phyloP scores from a whole-genome alignment of 306 rosid species.

The Vigna angularis region DNA sequence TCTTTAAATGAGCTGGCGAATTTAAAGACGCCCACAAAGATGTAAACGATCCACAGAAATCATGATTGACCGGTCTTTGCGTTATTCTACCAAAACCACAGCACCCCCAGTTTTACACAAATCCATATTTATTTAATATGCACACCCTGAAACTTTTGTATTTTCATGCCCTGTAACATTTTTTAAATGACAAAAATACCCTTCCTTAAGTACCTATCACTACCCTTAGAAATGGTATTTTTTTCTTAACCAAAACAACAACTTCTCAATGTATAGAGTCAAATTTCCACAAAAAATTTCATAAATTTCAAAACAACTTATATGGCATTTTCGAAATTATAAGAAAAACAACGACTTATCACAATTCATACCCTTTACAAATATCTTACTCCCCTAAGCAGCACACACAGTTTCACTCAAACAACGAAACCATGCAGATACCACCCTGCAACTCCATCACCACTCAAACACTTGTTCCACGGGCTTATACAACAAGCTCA shows the following conservation, averaged over 20 bases:
- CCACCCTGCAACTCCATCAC: slow-evolving; percentile 34
- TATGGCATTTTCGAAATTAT: slow-evolving; percentile 4
- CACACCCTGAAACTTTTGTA: not conserved
- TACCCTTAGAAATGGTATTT: not conserved
- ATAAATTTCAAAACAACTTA: not conserved
- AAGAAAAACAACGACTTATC: not conserved
- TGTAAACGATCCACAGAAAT: not conserved
- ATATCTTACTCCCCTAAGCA: not conserved
- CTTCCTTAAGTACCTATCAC: not conserved
- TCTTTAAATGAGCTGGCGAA: not conserved
- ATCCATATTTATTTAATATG: not conserved
- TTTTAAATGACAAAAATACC: not conserved
- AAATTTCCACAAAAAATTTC: not conserved
- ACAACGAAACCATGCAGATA: slow-evolving; percentile 25
- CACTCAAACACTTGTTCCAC: not conserved
- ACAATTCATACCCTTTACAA: not conserved
- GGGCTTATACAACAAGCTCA: slow-evolving; percentile 8
- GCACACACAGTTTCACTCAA: not conserved
- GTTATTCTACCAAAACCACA: slow-evolving; percentile 48
- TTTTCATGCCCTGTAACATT: not conserved
- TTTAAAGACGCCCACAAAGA: not conserved
- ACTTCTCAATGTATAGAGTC: not conserved
- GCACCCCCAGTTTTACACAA: slow-evolving; percentile 52
- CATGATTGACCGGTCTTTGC: not conserved
- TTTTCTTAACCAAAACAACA: slow-evolving; percentile 14